Base-by-base conservation (phyloP, 2,329 filamentous ascomycete genomes). In the Ophiognomonia clavigignenti-juglandacearum region DNA sequence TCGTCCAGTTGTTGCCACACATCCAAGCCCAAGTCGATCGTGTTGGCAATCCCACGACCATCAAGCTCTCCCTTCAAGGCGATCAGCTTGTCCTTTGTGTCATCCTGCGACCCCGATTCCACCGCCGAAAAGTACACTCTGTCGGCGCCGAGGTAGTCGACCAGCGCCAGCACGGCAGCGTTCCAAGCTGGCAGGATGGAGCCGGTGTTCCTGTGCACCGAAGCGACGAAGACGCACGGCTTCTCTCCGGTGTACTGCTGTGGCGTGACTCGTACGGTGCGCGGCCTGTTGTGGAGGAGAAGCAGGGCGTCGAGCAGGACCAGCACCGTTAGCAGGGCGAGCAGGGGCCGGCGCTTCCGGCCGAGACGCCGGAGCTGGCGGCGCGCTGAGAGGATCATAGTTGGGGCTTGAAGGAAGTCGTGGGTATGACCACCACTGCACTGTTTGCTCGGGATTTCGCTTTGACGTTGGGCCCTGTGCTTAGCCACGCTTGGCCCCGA, bases 71-170 rank as follows among this genome's bases (percentile, higher is more conserved):
- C 57, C 54, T 84, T 77, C 9, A 88, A 67, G 14, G 78, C 72
- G 35, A 67, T 65, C 53, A 88, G 64, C 2, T 77, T 79, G 10
- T 69, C 78, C 59, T 86, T 86, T 4, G 81, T 82, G 45, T 79
- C 66, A 61, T 88, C 85, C 62, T 78, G 82, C 48, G 81, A 85
- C 3, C 83, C 83, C 42, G 80, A 83, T 62, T 87, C 83, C 55
- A 82, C 75, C 18, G 86, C 75, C 27, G 77, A 79, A 47, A 88
- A 71, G 59, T 77, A 84, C 4, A 86, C 75, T 58, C 85, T 85
- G 14, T 76, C 73, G 1, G 73, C 61, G 0, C 84, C 83, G 6
- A 86, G 65, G 36, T 73, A 67, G 51, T 73, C 66, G 27, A 77
- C 71, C 23, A 87, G 65, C 3, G 73, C 67, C 1, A 83, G 51